Base-by-base conservation (phyloP, 352 stramenopile genomes). In the Phytophthora podocarpi region DNA sequence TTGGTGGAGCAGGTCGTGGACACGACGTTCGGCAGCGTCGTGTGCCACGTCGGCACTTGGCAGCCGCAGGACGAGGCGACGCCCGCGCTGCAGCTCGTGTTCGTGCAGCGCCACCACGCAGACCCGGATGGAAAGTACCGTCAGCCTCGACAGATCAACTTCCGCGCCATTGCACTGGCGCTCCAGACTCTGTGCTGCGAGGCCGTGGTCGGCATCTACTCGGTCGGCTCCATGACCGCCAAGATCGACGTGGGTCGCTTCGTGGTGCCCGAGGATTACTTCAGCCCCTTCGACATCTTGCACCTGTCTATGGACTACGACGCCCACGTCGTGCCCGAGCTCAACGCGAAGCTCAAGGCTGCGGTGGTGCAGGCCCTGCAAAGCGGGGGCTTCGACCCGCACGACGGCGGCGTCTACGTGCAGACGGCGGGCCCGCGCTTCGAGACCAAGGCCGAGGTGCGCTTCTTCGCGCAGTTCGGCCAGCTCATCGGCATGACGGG, bases 371-470 rank as follows among this genome's bases (percentile, higher is more conserved):
- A 70, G 23, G 72, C 83, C 36, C 67, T 96, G 6, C 48, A 71
- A 15, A 34, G 48, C 5, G 74, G 64, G 10, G 57, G 73, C 31
- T 80, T 90, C 20, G 55, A 82, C 16, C 76, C 81, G 31, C 70
- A 89, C 50, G 78, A 92, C 34, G 86, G 82, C 30, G 89, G 89
- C 47, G 82, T 93, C 12, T 97, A 97, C 72, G 81, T 96, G 41
- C 89, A 97, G 72, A 90, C 83, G 26, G 68, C 78, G 0, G 89
- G 89, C 2, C 89, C 89, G 30, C 86, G 89, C 56, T 96, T 97
- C 59, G 89, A 97, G 71, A 97, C 89, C 48, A 96, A 96, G 72
- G 80, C 89, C 11, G 89, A 97, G 68, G 88, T 97, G 74, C 85
- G 85, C 41, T 95, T 94, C 70, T 93, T 96, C 51, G 72, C 85